Percentiles rank a stretch among this genome's conserved stretches.
Conservation (phyloP, 768 basidiomycete species). For the Lentinula guzmanii region DNA sequence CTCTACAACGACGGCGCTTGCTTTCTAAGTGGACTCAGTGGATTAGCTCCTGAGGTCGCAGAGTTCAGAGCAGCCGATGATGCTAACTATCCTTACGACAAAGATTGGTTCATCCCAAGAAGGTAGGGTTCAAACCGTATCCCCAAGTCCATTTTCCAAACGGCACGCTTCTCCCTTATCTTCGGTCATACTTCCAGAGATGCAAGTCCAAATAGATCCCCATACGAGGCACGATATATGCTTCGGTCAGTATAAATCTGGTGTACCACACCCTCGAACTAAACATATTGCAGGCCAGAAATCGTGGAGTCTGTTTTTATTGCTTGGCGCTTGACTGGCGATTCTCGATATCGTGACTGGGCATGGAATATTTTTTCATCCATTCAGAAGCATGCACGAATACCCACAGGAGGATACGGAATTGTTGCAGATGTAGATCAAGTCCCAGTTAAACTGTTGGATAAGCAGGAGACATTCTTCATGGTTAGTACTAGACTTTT, state of each 20-base stretch:
- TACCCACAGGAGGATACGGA: constrained; percentile 59
- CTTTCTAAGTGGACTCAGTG: constrained; percentile 13
- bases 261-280: neutral
- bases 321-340: constrained; percentile 63
- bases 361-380: constrained; percentile 70
- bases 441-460: constrained; percentile 34
- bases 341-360: constrained; percentile 54
- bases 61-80: constrained; percentile 39
- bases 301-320: constrained; percentile 72
- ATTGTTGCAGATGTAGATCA: constrained; percentile 60
- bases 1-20: constrained; percentile 18
- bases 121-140: constrained; percentile 8
- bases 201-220: neutral
- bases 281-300: constrained; percentile 48
- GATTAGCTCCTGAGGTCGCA: constrained; percentile 65
- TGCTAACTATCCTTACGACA: constrained; percentile 22
- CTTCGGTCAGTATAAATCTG: constrained; percentile 35
- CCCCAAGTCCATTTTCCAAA: neutral
- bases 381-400: constrained; percentile 56
- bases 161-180: neutral
- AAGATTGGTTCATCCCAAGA: constrained; percentile 69
- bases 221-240: constrained; percentile 68
- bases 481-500: neutral
- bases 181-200: neutral
- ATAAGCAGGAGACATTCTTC: constrained; percentile 7